These are phyloP conservation scores for Trichoderma erinaceum DNA, from an alignment of 495 filamentous ascomycete genomes.

Conservation along the genomic window DNA sequence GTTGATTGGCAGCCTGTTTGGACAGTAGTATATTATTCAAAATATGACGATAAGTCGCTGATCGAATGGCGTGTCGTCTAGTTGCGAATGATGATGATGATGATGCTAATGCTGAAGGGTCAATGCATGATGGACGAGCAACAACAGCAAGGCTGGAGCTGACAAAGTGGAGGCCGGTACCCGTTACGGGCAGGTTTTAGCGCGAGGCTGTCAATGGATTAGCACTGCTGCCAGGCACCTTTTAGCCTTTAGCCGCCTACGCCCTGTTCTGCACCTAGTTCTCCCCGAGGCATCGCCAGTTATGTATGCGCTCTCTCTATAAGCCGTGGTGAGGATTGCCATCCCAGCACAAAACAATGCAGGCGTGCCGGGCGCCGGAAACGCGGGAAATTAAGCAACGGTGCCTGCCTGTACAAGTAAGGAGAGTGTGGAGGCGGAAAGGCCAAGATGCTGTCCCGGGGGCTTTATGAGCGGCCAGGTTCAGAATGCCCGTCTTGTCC, in stretches of 20 bases:
- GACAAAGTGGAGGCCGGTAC: neutral
- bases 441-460: neutral
- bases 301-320: neutral
- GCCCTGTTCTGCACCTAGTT: no score
- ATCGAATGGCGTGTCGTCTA: neutral
- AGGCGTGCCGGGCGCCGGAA: neutral
- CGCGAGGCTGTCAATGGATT: neutral
- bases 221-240: neutral
- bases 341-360: neutral
- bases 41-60: neutral
- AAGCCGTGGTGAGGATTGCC: neutral
- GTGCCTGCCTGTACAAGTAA: neutral
- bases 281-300: neutral
- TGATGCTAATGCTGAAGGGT: neutral
- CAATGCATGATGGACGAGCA: neutral
- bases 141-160: neutral
- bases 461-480: neutral
- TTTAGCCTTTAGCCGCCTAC: no score
- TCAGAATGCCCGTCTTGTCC: no score
- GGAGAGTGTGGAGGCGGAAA: constrained; percentile 6
- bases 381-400: neutral
- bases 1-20: neutral
- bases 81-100: neutral
- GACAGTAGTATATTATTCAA: neutral
- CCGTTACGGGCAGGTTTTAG: neutral